A percentile compares a stretch with the other conserved stretches of the same genome.
Evolutionary conservation across 176 grass and related monocot genomes (phyloP).

Genomic region (Triticum urartu): DNA sequence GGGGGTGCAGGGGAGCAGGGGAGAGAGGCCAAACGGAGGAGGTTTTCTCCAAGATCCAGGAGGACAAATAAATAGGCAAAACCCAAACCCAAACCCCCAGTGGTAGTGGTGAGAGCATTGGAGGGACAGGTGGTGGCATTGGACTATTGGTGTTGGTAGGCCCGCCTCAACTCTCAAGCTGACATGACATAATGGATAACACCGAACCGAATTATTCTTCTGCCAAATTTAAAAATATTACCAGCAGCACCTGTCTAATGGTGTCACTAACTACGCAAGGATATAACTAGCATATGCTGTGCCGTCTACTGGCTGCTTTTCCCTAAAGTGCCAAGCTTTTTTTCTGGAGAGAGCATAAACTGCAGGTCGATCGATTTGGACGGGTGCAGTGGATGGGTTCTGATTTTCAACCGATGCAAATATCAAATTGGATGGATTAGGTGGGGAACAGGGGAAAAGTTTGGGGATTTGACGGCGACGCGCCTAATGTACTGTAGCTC

Average conservation of each 20-base stretch:
- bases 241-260: not conserved
- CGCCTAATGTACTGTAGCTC: not conserved
- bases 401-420: not conserved
- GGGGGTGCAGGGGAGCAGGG: not conserved
- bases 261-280: slow-evolving; percentile 22
- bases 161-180: not conserved
- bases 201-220: slow-evolving; percentile 1
- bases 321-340: not conserved
- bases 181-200: slow-evolving; percentile 19
- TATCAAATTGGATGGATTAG: slow-evolving; percentile 10
- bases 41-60: slow-evolving; percentile 7
- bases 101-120: no score
- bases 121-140: not conserved
- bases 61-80: slow-evolving; percentile 45
- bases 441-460: not conserved
- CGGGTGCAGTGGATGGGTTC: not conserved
- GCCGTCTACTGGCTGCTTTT: not conserved
- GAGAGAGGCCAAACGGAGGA: slow-evolving; percentile 17
- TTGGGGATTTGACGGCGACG: slow-evolving; percentile 19
- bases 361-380: not conserved
- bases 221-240: no score
- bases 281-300: slow-evolving; percentile 34
- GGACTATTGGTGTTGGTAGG: slow-evolving; percentile 13
- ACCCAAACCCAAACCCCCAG: not conserved
- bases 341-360: not conserved